phyloP scores from a whole-genome alignment of 108 stramenopile genomes.

The Cyclotella atomus region DNA sequence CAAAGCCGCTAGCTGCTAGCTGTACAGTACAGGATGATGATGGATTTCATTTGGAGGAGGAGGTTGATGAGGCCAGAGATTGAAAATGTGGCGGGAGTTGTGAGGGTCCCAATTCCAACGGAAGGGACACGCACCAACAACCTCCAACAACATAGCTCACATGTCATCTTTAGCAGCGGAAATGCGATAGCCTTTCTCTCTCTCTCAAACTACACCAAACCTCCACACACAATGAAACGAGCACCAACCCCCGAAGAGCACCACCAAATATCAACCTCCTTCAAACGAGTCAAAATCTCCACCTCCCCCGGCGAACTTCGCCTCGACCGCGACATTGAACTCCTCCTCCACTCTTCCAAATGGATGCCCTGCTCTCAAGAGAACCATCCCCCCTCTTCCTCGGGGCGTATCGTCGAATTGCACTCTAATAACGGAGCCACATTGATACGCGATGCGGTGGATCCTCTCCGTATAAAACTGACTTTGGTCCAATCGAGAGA shows the following conservation, averaged over 20 bases:
- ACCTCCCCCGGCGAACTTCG: conserved; percentile 74
- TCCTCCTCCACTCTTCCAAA: conserved; percentile 30
- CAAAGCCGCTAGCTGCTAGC: no score
- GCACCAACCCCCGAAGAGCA: conserved; percentile 11
- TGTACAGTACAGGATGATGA: no score
- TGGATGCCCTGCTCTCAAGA: conserved; percentile 29
- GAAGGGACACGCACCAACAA: no score
- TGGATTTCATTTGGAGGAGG: no score
- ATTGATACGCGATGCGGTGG: conserved; percentile 46
- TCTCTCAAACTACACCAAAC: neutral
- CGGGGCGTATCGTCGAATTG: neutral
- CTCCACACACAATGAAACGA: conserved; percentile 25
- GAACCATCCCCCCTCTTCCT: neutral
- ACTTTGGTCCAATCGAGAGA: conserved; percentile 30
- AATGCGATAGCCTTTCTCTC: neutral
- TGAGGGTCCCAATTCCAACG: no score
- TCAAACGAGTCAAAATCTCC: conserved; percentile 74
- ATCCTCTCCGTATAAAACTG: conserved; percentile 57
- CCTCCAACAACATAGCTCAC: neutral
- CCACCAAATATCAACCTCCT: conserved; percentile 33
- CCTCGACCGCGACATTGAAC: conserved; percentile 62
- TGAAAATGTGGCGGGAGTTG: no score
- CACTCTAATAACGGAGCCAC: conserved; percentile 26
- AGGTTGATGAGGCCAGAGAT: no score
- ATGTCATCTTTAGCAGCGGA: neutral